Evolutionary conservation across 768 basidiomycete species (phyloP).

Genomic region (Pleurotus eryngii): DNA sequence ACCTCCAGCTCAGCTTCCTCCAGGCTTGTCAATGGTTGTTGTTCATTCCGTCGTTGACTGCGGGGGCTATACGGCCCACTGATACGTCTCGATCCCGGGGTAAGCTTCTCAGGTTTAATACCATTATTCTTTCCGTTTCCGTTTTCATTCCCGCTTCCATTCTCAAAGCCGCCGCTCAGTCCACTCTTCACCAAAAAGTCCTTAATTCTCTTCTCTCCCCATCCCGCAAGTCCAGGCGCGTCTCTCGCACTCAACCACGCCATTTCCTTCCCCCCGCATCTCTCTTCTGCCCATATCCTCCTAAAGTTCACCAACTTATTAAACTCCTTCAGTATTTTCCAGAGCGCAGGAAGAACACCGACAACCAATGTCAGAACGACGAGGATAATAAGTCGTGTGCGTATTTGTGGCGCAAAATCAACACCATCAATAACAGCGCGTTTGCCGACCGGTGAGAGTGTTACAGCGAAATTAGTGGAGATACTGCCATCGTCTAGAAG

Average conservation of each 20-base stretch:
- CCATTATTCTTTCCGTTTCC: constrained; percentile 21
- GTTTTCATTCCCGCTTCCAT: constrained; percentile 20
- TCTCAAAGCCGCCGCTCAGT: constrained; percentile 55
- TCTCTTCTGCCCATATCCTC: constrained; percentile 55
- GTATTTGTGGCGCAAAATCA: constrained; percentile 40
- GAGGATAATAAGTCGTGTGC: constrained; percentile 65
- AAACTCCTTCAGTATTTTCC: constrained; percentile 64
- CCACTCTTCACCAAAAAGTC: constrained; percentile 64
- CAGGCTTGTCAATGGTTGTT: constrained; percentile 34
- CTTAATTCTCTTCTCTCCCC: constrained; percentile 74
- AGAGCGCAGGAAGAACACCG: constrained; percentile 63
- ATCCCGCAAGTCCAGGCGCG: constrained; percentile 66
- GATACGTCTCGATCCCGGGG: constrained; percentile 7
- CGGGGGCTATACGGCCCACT: constrained; percentile 1
- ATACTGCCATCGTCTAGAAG: constrained; percentile 45
- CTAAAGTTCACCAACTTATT: constrained; percentile 51
- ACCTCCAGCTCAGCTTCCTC: constrained; percentile 51
- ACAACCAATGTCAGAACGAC: constrained; percentile 59
- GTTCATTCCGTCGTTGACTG: constrained; percentile 29
- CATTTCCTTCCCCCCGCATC: constrained; percentile 69
- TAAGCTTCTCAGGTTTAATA: constrained; percentile 17
- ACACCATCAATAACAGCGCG: constrained; percentile 34
- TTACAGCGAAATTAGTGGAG: constrained; percentile 20
- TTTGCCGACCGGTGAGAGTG: constrained; percentile 12
- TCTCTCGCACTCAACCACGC: constrained; percentile 65